Evolutionary conservation across 352 stramenopile genomes (phyloP).

Genomic region (Phytopythium chamaehyphon): DNA sequence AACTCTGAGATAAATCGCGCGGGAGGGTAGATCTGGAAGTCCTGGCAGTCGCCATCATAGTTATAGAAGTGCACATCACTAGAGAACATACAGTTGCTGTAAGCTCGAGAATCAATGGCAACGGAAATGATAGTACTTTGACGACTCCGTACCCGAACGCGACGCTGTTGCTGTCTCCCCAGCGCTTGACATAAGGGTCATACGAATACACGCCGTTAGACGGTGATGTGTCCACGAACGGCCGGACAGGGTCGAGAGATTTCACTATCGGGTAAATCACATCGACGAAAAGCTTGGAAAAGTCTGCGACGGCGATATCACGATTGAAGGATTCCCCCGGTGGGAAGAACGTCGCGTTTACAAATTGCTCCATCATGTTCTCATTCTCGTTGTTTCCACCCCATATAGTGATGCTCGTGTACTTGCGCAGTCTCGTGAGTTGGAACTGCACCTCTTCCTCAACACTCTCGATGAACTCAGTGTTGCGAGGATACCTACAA

Average conservation of each 20-base stretch:
- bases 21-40: constrained; percentile 59
- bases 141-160: constrained; percentile 59
- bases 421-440: constrained; percentile 61
- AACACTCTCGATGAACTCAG: constrained; percentile 52
- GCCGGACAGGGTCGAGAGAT: constrained; percentile 42
- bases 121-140: too few species aligned
- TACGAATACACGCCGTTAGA: constrained; percentile 79
- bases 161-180: constrained; percentile 53
- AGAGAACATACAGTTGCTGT: background rate
- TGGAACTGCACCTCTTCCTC: constrained; percentile 58
- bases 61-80: constrained; percentile 88
- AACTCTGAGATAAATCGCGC: constrained; percentile 86
- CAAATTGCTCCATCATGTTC: constrained; percentile 84
- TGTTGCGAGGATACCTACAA: constrained; percentile 54
- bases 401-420: constrained; percentile 86
- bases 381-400: constrained; percentile 91
- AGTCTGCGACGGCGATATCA: constrained; percentile 74
- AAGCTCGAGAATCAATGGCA: too few species aligned
- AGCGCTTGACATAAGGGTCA: constrained; percentile 81
- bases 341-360: constrained; percentile 48
- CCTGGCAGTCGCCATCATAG: constrained; percentile 75
- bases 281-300: constrained; percentile 79
- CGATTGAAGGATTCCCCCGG: constrained; percentile 51
- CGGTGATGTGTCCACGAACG: constrained; percentile 85
- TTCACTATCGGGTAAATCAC: constrained; percentile 52